Evolutionary conservation across 2,329 filamentous ascomycete genomes (phyloP).

Genomic region (Scedosporium dehoogii): DNA sequence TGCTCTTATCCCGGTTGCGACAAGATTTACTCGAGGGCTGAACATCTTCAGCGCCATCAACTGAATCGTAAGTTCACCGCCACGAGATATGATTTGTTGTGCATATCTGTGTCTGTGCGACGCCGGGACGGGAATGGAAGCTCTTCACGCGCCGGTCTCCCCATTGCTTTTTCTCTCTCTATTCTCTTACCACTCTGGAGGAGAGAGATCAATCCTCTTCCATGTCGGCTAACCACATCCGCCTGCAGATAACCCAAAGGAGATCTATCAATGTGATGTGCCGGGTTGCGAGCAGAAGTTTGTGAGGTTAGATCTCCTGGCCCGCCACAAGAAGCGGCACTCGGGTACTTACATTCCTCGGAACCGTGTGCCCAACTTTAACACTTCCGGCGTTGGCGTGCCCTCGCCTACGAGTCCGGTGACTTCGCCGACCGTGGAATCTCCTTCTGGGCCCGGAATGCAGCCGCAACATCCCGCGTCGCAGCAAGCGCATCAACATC

Average conservation of each 20-base stretch:
- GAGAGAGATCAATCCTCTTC: too few species aligned
- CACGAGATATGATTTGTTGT: too few species aligned
- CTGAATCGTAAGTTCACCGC: slow-evolving; percentile 57
- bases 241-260: slow-evolving; percentile 60
- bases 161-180: too few species aligned
- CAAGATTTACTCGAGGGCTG: slow-evolving; percentile 70
- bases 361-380: slow-evolving; percentile 40
- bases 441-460: slow-evolving; percentile 1
- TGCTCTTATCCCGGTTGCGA: slow-evolving; percentile 65
- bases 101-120: too few species aligned
- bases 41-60: slow-evolving; percentile 74
- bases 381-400: slow-evolving; percentile 16
- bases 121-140: too few species aligned
- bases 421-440: not conserved
- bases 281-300: slow-evolving; percentile 67
- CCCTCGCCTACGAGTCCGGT: slow-evolving; percentile 9
- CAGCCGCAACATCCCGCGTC: slow-evolving; percentile 3
- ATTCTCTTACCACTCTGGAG: too few species aligned
- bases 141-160: too few species aligned
- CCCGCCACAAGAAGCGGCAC: slow-evolving; percentile 58
- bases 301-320: slow-evolving; percentile 67
- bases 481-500: not conserved
- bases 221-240: not conserved
- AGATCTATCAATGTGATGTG: slow-evolving; percentile 69
- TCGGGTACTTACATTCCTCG: slow-evolving; percentile 42